Base-by-base conservation (phyloP, 306 rosid genomes). In the Casuarina equisetifolia region DNA sequence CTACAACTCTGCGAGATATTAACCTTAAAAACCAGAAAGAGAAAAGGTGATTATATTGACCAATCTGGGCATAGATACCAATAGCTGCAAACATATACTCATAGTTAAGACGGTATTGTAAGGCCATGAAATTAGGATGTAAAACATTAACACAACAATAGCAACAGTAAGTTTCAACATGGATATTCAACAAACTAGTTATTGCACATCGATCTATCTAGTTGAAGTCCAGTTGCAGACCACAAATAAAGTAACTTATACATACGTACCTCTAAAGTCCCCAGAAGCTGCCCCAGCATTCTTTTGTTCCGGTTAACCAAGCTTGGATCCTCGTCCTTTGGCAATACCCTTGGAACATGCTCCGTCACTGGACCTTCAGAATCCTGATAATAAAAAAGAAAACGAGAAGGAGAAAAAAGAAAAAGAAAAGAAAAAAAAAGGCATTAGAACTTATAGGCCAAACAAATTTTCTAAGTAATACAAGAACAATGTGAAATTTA, bases 231-330 rank as follows among this genome's bases (percentile, higher is more conserved):
- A 62, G 25, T 42, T 67, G 48, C 36, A 40, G 45, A 40, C 17
- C 6, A 69, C 66, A 48, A 75, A 55, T 44, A 70, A 76, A 79
- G 64, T 45, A 73, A 76, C n/a, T 7, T 46, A 19, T 54, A 51
- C 25, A 62, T 46, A 69, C 76, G 57, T 85, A 92, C 98, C 98
- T 94, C 98, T 70, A 94, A 76, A 70, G 97, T 94, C 44, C 98
- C 98, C 86, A 92, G 77, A 84, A 94, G 97, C 86, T 92, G 97
- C 51, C 98, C 98, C 80, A 94, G 82, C 98, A 94, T 92, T 87
- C 98, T 90, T 76, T 69, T 94, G 66, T 94, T 94, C 89, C 98
- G 87, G 84, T 85, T 92, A 82, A 94, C 95, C 90, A 94, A 80
- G 78, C 90, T 89, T 61, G 98, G 98, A 75, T 94, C 98, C 45